phyloP scores from a whole-genome alignment of 2,329 filamentous ascomycete species.

The Trichoderma sp. region DNA sequence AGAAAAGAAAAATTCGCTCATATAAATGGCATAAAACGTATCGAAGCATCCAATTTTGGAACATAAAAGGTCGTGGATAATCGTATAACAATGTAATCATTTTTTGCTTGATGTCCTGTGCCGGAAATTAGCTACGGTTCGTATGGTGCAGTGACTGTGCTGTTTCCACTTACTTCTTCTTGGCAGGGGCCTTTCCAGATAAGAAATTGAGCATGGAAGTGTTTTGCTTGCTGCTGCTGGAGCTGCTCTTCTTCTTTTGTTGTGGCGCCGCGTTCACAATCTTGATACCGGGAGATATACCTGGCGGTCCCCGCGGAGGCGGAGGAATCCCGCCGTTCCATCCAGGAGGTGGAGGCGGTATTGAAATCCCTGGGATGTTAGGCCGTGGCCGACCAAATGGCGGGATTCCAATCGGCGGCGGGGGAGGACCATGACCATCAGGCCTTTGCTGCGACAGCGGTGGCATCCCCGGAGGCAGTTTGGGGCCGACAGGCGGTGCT shows the following conservation, averaged over 20 bases:
- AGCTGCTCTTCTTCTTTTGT: constrained; percentile 27
- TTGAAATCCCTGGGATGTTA: not conserved
- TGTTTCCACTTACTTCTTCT: constrained; percentile 30
- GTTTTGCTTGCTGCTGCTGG: constrained; percentile 31
- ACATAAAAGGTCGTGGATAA: constrained; percentile 23
- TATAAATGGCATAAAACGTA: constrained; percentile 27
- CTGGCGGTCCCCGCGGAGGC: constrained; percentile 6
- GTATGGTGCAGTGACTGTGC: not conserved
- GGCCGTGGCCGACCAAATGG: constrained; percentile 29
- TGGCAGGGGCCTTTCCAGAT: constrained; percentile 29
- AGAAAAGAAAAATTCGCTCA: constrained; percentile 25
- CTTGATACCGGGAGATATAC: constrained; percentile 23
- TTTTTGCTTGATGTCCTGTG: constrained; percentile 31
- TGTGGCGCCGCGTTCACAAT: constrained; percentile 32
- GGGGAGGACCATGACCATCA: not conserved
- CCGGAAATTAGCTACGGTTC: not conserved
- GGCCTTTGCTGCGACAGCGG: constrained; percentile 19
- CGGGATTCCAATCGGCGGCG: constrained; percentile 25
- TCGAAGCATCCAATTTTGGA: constrained; percentile 11
- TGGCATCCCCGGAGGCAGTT: constrained; percentile 32
- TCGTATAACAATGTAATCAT: constrained; percentile 11
- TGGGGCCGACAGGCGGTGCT: constrained; percentile 36
- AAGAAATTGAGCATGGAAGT: constrained; percentile 32
- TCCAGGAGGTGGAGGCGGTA: constrained; percentile 29
- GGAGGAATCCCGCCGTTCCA: constrained; percentile 27